Conservation (phyloP, 352 stramenopile species). For the Phytopythium oedochilum region DNA sequence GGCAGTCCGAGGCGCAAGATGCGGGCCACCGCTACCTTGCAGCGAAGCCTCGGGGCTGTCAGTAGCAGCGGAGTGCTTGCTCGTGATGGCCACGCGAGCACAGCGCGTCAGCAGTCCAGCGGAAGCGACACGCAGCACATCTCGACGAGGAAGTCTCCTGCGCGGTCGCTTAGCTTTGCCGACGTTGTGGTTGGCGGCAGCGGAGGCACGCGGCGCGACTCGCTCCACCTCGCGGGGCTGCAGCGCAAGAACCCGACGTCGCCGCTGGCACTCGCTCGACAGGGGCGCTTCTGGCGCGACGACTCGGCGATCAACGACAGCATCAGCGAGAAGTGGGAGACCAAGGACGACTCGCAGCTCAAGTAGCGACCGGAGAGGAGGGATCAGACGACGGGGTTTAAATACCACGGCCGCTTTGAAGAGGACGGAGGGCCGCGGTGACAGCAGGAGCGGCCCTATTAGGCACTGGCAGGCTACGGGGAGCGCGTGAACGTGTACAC, state of each 20-base stretch:
- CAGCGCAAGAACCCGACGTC: slow-evolving; percentile 27
- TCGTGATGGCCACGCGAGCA: background rate
- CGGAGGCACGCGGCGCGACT: slow-evolving; percentile 14
- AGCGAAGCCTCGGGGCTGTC: slow-evolving; percentile 6
- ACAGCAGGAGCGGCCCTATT: background rate
- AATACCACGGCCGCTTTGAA: slow-evolving; percentile 30
- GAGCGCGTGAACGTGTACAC: slow-evolving; percentile 58
- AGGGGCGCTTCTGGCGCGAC: slow-evolving; percentile 40
- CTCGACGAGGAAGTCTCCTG: slow-evolving; percentile 52
- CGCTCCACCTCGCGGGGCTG: background rate
- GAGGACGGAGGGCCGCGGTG: background rate
- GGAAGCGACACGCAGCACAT: slow-evolving; percentile 13
- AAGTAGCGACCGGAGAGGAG: too few relatives aligned
- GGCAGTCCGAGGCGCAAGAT: slow-evolving; percentile 33
- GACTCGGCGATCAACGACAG: slow-evolving; percentile 54
- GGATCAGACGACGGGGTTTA: too few relatives aligned
- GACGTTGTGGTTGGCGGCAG: slow-evolving; percentile 76
- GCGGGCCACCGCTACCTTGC: slow-evolving; percentile 7
- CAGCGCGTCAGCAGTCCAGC: background rate
- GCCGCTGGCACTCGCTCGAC: slow-evolving; percentile 31
- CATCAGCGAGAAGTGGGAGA: slow-evolving; percentile 69
- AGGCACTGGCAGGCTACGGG: background rate
- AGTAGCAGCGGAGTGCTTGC: slow-evolving; percentile 3
- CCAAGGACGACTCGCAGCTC: slow-evolving; percentile 61
- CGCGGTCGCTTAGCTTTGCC: slow-evolving; percentile 81